Base-by-base conservation (phyloP, 768 basidiomycete species). In the Filobasidium floriforme region DNA sequence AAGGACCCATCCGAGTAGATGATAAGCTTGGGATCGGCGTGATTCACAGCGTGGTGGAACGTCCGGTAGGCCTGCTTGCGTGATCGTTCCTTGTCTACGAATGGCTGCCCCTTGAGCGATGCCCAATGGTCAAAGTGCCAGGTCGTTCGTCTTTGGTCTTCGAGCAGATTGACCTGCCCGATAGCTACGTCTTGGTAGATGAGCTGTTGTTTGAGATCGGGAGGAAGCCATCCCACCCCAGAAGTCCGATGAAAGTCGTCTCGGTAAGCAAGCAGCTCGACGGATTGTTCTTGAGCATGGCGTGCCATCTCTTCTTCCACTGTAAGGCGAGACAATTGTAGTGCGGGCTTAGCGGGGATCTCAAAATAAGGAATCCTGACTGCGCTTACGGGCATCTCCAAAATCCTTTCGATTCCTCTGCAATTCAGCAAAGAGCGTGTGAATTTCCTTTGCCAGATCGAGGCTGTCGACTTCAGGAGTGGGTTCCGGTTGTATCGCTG, bases 261-360 rank as follows among this genome's bases (percentile, higher is more conserved):
- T 57, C 54, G 19, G 54, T 57, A 32, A 7, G 54, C 54, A 28
- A 57, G 54, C 26, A 57, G 54, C 29, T 57, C 54, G 26, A 32
- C 7, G 24, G 22, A 32, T 28, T 57, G 54, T 57, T 57, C 54
- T 15, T 24, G 7, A 15, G 54, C 22, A 32, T 32, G 22, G 18
- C 54, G 15, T 19, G 54, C 54, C n/a, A 57, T 19, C 54, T 57
- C 54, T 57, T 57, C 54, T 32, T 57, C 54, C 12, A 57, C 54
- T 57, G 24, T 15, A 57, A 32, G 12, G 26, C 6, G 24, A 24
- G 26, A 28, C 22, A 15, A 57, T 57, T 14, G 5, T 4, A 24
- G 32, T 26, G 54, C 12, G 26, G 22, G 54, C 5, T 57, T 4
- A 57, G 22, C 19, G 26, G 24, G 15, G 15, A 6, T 2, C 12